Conservation (phyloP, 139 green algal species). For the Mesotaenium endlicherianum region DNA sequence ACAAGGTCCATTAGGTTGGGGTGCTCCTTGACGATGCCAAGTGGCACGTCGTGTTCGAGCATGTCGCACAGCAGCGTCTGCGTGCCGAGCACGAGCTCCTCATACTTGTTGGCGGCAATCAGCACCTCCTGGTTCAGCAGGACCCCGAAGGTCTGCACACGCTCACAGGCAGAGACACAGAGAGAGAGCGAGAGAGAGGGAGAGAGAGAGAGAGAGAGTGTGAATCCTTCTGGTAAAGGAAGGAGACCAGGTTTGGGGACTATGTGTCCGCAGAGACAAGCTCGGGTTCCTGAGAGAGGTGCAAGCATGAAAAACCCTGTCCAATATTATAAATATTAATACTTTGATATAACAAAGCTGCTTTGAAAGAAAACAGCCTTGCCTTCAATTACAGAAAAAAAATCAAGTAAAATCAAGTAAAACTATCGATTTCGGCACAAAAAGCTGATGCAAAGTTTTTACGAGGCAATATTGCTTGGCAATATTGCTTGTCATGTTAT, state of each 20-base stretch:
- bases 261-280: too few relatives aligned
- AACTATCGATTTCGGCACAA: too few relatives aligned
- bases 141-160: slow-evolving; percentile 18
- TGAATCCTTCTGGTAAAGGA: not conserved
- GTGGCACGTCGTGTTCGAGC: slow-evolving; percentile 13
- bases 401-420: too few relatives aligned
- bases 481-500: too few relatives aligned
- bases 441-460: too few relatives aligned
- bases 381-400: too few relatives aligned
- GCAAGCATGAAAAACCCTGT: too few relatives aligned
- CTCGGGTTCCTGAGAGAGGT: too few relatives aligned
- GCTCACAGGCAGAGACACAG: not conserved
- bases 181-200: not conserved
- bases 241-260: not conserved
- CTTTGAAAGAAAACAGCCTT: too few relatives aligned
- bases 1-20: slow-evolving; percentile 49
- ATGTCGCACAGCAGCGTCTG: slow-evolving; percentile 42
- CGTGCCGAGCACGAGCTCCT: slow-evolving; percentile 26
- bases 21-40: slow-evolving; percentile 25
- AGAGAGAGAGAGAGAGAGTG: not conserved
- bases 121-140: slow-evolving; percentile 25
- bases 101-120: not conserved
- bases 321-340: too few relatives aligned
- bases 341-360: too few relatives aligned
- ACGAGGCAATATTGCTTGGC: too few relatives aligned